Evolutionary conservation across 75 land plant species (phyloP).

Genomic region (Isoetes taiwanensis): DNA sequence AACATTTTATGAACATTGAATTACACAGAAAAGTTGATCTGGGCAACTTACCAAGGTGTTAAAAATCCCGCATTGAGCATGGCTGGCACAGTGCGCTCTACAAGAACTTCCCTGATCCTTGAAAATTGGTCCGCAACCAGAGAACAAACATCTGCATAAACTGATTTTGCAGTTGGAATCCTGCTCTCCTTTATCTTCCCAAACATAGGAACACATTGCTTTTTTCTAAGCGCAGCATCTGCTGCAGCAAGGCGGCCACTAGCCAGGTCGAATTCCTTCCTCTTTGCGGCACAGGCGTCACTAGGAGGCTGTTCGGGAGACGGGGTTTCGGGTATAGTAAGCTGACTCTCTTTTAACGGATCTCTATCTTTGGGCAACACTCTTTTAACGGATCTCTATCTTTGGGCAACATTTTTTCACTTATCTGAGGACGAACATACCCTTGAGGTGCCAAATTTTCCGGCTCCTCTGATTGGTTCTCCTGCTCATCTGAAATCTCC

Average conservation of each 20-base stretch:
- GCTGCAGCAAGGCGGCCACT: slow-evolving; percentile 28
- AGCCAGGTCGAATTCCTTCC: slow-evolving; percentile 35
- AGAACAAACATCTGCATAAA: slow-evolving; percentile 61
- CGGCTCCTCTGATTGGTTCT: slow-evolving; percentile 13
- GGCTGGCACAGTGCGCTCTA: slow-evolving; percentile 65
- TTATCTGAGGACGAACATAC: slow-evolving; percentile 9
- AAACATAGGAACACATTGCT: not conserved
- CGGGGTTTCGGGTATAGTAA: slow-evolving; percentile 93
- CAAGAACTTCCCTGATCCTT: slow-evolving; percentile 68
- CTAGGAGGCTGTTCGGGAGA: slow-evolving; percentile 72
- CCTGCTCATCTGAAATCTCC: slow-evolving; percentile 34
- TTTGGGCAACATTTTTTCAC: slow-evolving; percentile 22
- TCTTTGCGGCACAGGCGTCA: slow-evolving; percentile 21
- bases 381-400: not conserved
- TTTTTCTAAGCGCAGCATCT: not conserved
- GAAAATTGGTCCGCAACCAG: slow-evolving; percentile 72
- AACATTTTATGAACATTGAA: too few species aligned
- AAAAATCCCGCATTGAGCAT: slow-evolving; percentile 73
- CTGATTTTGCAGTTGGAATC: slow-evolving; percentile 26
- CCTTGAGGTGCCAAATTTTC: slow-evolving; percentile 1
- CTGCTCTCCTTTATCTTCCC: not conserved
- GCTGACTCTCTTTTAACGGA: slow-evolving; percentile 60
- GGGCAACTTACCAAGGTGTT: slow-evolving; percentile 64
- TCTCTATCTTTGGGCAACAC: slow-evolving; percentile 33
- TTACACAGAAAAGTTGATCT: too few species aligned